Evolutionary conservation across 2,329 filamentous ascomycete genomes (phyloP).

Genomic region (Plectosphaerella sp.): DNA sequence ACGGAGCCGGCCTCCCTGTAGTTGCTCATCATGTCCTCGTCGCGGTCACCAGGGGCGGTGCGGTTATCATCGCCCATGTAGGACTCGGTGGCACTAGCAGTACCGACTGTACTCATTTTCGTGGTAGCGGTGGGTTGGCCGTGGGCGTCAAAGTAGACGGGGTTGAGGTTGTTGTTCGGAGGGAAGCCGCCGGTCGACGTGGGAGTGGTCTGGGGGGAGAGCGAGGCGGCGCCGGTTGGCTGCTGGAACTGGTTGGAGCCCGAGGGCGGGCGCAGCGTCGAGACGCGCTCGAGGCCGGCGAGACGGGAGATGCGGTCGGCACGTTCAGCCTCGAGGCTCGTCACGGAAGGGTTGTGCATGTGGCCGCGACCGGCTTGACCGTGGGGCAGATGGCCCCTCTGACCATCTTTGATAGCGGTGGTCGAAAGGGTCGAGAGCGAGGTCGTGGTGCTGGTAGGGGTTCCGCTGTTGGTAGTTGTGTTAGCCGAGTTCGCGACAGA

Average conservation of each 20-base stretch:
- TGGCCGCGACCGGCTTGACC: constrained; percentile 52
- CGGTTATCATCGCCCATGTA: constrained; percentile 50
- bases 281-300: constrained; percentile 83
- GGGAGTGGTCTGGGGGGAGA: constrained; percentile 45
- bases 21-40: constrained; percentile 67
- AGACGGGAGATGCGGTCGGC: constrained; percentile 93
- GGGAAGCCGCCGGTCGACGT: constrained; percentile 42
- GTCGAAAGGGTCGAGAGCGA: constrained; percentile 89
- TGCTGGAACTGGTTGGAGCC: constrained; percentile 18
- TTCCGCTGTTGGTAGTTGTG: constrained; percentile 57
- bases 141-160: constrained; percentile 77
- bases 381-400: constrained; percentile 72
- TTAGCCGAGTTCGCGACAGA: constrained; percentile 9
- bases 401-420: constrained; percentile 93
- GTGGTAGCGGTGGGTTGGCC: constrained; percentile 62
- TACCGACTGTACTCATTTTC: constrained; percentile 87
- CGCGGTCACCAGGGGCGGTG: constrained; percentile 49
- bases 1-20: constrained; percentile 54
- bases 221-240: constrained; percentile 26
- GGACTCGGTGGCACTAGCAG: constrained; percentile 81
- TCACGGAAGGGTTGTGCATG: constrained; percentile 57
- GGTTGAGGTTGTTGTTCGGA: constrained; percentile 36
- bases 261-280: constrained; percentile 59
- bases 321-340: constrained; percentile 83
- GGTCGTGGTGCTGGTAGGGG: constrained; percentile 87